Evolutionary conservation across 1,284 basidiomycete genomes (phyloP), one percentile per base, ranked within the genome.

Genomic region (Lignosus rhinocerotis): DNA sequence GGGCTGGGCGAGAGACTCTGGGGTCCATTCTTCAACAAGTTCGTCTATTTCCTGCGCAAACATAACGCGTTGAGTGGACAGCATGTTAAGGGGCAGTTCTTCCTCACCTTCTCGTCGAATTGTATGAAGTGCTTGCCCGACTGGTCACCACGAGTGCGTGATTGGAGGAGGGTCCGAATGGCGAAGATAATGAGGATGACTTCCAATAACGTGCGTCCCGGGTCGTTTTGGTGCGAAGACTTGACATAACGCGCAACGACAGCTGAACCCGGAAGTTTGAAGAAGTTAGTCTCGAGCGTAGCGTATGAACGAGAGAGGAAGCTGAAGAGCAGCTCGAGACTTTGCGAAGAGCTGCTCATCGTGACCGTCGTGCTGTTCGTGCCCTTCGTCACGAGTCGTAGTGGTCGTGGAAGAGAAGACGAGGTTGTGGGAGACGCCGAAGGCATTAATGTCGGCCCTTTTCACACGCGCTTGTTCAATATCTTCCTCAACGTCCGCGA

Each of bases 1-100:
- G 17, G 85, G 84, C 34, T 82, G 81, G 6, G 84, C 88, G 3
- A 99, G 82, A 12, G 93, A 88, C 64, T 96, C 93, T 0, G 97
- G 97, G 10, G 80, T 80, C 93, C 96, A 99, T 72, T 99, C 97
- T 58, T 93, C 88, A 1, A 99, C 93, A 39, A 99, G 84, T 68
- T 99, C 96, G 71, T 98, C 90, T 59, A 98, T 89, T 87, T 99
- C 97, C 93, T 97, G 67, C n/a, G 39, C 51, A 38, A 34, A 51
- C 9, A 39, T 36, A 39, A 34, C 25, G 44, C 31, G 44, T 42
- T 34, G 0, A 53, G 41, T 12, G 56, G 16, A 49, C 51, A 38
- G 41, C 43, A 9, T 12, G 51, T n/a, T 31, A 19, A 48, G 55
- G 53, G 45, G 11, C 34, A 9, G 48, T 32, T 30, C 10, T 14